Evolutionary conservation across 257 asterid species (phyloP).

Genomic region (Asclepias syriaca): DNA sequence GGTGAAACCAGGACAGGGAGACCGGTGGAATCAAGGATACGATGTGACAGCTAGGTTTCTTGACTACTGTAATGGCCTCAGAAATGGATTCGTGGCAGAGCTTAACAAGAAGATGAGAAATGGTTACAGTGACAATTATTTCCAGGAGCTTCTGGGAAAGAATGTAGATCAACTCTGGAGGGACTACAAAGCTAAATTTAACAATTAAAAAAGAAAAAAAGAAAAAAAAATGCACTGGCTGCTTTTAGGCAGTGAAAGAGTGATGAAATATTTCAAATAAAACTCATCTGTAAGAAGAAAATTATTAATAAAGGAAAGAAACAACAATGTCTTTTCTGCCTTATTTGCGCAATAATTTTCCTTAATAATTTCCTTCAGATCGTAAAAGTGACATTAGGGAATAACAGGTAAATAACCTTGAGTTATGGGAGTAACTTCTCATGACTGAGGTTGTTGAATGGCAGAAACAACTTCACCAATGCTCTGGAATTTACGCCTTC

Average conservation of each 20-base stretch:
- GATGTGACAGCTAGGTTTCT: conserved; percentile 2
- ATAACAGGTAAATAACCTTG: background rate
- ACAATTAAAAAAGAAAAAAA: too few relatives aligned
- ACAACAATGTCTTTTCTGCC: too few relatives aligned
- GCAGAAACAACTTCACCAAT: conserved; percentile 67
- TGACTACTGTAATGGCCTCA: conserved; percentile 38
- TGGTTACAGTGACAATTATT: conserved; percentile 39
- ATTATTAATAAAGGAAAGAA: too few relatives aligned
- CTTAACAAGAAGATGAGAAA: conserved; percentile 53
- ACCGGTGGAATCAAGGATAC: conserved; percentile 1
- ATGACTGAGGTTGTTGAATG: conserved; percentile 32
- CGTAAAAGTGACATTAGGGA: background rate
- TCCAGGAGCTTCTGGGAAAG: conserved; percentile 48
- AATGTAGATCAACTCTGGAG: conserved; percentile 45
- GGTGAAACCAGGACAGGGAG: conserved; percentile 44
- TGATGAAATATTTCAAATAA: too few relatives aligned
- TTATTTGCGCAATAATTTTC: too few relatives aligned
- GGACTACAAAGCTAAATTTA: conserved; percentile 44
- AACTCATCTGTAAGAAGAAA: too few relatives aligned
- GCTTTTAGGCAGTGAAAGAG: too few relatives aligned
- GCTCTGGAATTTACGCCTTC: conserved; percentile 45
- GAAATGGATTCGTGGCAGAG: conserved; percentile 45
- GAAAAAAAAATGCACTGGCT: too few relatives aligned
- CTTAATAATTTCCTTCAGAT: background rate
- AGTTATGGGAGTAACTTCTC: background rate